Conservation (phyloP, 1,139 yeast species). For the Debaryomyces coudertii region DNA sequence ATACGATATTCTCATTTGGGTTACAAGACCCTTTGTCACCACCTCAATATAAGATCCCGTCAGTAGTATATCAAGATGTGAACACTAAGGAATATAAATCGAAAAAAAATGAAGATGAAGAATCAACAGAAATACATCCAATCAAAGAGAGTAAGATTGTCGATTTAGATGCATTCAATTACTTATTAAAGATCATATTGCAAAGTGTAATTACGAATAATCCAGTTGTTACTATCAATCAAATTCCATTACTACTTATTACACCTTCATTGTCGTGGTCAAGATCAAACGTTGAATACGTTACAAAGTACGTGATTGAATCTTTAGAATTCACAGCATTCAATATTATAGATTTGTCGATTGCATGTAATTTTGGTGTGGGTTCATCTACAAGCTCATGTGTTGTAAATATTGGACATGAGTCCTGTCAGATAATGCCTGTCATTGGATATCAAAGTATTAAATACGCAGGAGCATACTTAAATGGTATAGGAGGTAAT, state of each 20-base stretch:
- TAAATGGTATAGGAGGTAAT: slow-evolving; percentile 61
- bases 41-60: slow-evolving; percentile 75
- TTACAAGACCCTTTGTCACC: slow-evolving; percentile 77
- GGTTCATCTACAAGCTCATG: slow-evolving; percentile 60
- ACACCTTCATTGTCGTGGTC: slow-evolving; percentile 73
- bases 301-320: slow-evolving; percentile 80
- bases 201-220: slow-evolving; percentile 56
- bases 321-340: slow-evolving; percentile 73
- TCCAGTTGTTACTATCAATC: slow-evolving; percentile 53
- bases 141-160: slow-evolving; percentile 64
- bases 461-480: slow-evolving; percentile 53
- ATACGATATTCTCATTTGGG: slow-evolving; percentile 80
- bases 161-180: slow-evolving; percentile 71
- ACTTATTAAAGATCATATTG: slow-evolving; percentile 61
- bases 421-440: slow-evolving; percentile 76
- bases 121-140: slow-evolving; percentile 58
- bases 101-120: slow-evolving; percentile 30
- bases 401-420: slow-evolving; percentile 81
- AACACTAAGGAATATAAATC: slow-evolving; percentile 46
- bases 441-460: slow-evolving; percentile 70
- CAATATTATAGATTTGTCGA: slow-evolving; percentile 65
- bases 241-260: slow-evolving; percentile 55
- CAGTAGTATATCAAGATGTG: slow-evolving; percentile 65
- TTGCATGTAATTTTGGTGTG: slow-evolving; percentile 77
- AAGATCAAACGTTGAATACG: slow-evolving; percentile 61